These are phyloP conservation scores for Steccherinum ochraceum DNA, from an alignment of 768 basidiomycete species.

Conservation along the genomic window DNA sequence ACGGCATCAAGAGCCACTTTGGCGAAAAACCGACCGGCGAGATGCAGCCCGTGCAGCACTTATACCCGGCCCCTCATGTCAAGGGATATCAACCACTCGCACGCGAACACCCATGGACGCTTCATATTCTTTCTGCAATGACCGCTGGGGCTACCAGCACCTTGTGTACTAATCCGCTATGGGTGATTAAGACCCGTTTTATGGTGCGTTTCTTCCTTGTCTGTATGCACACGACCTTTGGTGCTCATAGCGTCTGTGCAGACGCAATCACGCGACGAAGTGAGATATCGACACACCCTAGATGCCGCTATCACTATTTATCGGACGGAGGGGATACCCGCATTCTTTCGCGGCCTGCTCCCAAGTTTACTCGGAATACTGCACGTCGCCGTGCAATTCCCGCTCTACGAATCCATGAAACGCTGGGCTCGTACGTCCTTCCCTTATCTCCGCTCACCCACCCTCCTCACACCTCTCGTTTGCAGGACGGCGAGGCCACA, in stretches of 20 bases:
- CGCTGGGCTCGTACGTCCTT: slow-evolving; percentile 75
- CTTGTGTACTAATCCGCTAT: slow-evolving; percentile 89
- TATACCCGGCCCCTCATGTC: slow-evolving; percentile 78
- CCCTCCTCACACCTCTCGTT: background rate
- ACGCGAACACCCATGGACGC: slow-evolving; percentile 77
- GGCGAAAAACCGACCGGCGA: slow-evolving; percentile 56
- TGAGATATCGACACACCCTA: slow-evolving; percentile 80
- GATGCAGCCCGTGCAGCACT: slow-evolving; percentile 40
- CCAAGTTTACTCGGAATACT: slow-evolving; percentile 91
- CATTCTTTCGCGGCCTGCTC: slow-evolving; percentile 91
- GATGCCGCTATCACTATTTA: slow-evolving; percentile 91
- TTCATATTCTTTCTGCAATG: slow-evolving; percentile 96
- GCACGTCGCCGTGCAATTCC: slow-evolving; percentile 97
- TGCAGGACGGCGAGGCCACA: slow-evolving; percentile 37
- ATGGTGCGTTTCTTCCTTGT: slow-evolving; percentile 57
- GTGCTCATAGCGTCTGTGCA: slow-evolving; percentile 25
- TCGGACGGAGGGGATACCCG: slow-evolving; percentile 74
- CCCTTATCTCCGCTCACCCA: background rate
- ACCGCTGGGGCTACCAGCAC: slow-evolving; percentile 90
- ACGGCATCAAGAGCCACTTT: slow-evolving; percentile 83
- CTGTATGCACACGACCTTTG: slow-evolving; percentile 1
- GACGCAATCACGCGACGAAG: slow-evolving; percentile 80
- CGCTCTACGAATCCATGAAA: slow-evolving; percentile 92
- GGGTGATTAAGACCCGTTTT: slow-evolving; percentile 99
- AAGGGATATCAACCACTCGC: slow-evolving; percentile 81